phyloP scores from a whole-genome alignment of 1,139 yeast genomes.

The Pichia kudriavzevii region DNA sequence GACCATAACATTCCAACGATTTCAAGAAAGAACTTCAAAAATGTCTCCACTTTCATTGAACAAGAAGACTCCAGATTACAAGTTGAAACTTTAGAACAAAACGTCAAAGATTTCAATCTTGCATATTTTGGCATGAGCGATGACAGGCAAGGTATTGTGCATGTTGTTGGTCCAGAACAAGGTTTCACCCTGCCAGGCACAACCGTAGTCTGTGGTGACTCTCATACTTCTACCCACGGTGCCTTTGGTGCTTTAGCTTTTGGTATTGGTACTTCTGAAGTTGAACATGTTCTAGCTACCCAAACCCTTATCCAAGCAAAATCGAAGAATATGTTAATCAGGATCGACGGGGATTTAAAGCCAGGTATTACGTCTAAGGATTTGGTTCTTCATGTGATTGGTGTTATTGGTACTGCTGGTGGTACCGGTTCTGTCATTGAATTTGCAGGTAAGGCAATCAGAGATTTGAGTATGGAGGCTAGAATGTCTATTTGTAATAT shows the following conservation, averaged over 20 bases:
- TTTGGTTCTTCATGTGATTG: constrained; percentile 86
- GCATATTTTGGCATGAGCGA: constrained; percentile 94
- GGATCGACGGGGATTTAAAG: constrained; percentile 71
- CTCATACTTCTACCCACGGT: constrained; percentile 97
- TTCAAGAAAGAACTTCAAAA: constrained; percentile 67
- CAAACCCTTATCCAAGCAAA: constrained; percentile 92
- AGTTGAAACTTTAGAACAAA: constrained; percentile 85
- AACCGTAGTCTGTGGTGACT: constrained; percentile 97
- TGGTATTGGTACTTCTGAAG: constrained; percentile 98
- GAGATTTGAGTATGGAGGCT: constrained; percentile 90
- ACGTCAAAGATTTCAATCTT: constrained; percentile 81
- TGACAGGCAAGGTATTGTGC: constrained; percentile 94
- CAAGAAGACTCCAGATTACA: constrained; percentile 90
- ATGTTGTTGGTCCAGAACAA: constrained; percentile 97
- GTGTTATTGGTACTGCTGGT: constrained; percentile 97
- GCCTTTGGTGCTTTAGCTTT: constrained; percentile 98
- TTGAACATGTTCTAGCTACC: constrained; percentile 95
- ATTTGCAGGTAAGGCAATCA: constrained; percentile 93
- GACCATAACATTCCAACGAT: constrained; percentile 97
- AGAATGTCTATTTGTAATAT: constrained; percentile 98
- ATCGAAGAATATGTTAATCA: constrained; percentile 90
- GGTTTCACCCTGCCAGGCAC: constrained; percentile 98
- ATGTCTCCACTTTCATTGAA: constrained; percentile 73
- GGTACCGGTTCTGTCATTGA: constrained; percentile 97
- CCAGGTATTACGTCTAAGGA: constrained; percentile 95